A percentile compares a stretch with the other conserved stretches of the same genome.
These are phyloP conservation scores for Pseudogymnoascus verrucosus DNA, from an alignment of 2,329 filamentous ascomycete species.

Conservation along the genomic window DNA sequence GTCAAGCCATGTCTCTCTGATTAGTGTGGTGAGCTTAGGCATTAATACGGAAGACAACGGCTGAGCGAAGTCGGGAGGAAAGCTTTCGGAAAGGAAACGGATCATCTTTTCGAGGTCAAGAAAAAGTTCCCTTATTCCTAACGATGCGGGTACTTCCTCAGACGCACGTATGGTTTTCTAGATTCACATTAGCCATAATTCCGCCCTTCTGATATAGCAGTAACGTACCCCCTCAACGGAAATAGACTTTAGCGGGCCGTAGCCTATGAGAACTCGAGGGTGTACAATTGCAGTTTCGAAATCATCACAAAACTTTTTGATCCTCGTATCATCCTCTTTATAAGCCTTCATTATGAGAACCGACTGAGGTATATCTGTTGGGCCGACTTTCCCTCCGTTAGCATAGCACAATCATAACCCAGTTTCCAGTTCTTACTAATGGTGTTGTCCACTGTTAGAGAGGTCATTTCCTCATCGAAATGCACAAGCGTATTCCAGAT, in stretches of 20 bases:
- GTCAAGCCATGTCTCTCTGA: slow-evolving; percentile 69
- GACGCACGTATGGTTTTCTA: slow-evolving; percentile 38
- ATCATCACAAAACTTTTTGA: slow-evolving; percentile 53
- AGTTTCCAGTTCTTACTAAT: slow-evolving; percentile 12
- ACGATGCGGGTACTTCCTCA: slow-evolving; percentile 33
- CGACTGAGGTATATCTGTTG: slow-evolving; percentile 45
- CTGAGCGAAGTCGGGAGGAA: slow-evolving; percentile 47
- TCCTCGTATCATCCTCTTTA: slow-evolving; percentile 52
- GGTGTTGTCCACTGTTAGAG: slow-evolving; percentile 42
- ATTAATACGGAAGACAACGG: slow-evolving; percentile 64
- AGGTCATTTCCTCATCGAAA: slow-evolving; percentile 48
- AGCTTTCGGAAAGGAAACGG: slow-evolving; percentile 41
- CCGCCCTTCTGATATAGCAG: background rate
- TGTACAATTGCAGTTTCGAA: slow-evolving; percentile 53
- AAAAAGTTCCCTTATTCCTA: slow-evolving; percentile 43
- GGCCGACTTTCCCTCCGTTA: slow-evolving; percentile 33
- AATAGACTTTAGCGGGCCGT: slow-evolving; percentile 32
- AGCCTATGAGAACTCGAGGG: slow-evolving; percentile 46
- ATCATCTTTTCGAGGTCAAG: slow-evolving; percentile 45
- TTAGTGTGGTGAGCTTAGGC: slow-evolving; percentile 55
- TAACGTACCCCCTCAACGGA: slow-evolving; percentile 33
- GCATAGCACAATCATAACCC: background rate
- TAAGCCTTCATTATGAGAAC: slow-evolving; percentile 49
- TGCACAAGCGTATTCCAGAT: slow-evolving; percentile 65
- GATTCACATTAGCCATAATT: background rate